Evolutionary conservation across 495 filamentous ascomycete genomes (phyloP), one percentile per base, ranked within the genome.

Genomic region (Xylaria acuta): DNA sequence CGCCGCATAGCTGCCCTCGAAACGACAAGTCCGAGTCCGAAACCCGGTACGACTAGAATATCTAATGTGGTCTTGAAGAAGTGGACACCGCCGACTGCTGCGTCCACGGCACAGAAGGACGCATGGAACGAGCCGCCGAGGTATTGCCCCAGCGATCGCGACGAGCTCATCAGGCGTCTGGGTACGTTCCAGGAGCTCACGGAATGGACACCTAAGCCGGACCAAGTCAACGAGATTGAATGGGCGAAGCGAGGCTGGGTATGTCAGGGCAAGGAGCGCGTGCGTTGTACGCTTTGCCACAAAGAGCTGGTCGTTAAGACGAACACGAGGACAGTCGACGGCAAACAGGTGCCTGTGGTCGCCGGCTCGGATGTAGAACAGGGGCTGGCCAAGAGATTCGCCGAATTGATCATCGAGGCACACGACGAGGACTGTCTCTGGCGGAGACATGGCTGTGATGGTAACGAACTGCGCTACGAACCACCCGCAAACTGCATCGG

Each of bases 171-270:
- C 3, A 88, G 89, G 72, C 86, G 96, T 27, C 83, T 99, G 56
- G 91, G 91, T 73, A 96, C 95, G 1, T 99, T 96, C 74, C 90
- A 94, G 66, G 93, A 94, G 72, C 90, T 98, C 54, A 94, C 94
- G 70, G 88, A 92, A 77, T 99, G 96, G 96, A 88, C 86, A 74
- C 91, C 85, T 67, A 98, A 92, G 83, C 93, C 96, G 4, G 85
- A 92, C 14, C 82, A 84, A 45, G 91, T 98, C 73, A 94, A 90
- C 77, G 96, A 98, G 82, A 92, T 98, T 7, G 90, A 93, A 80
- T 99, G 97, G 97, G 94, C 95, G 8, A 97, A 95, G 84, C 86
- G 92, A 40, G 96, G 96, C 2, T 99, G 96, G 96, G 86, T 90
- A 2, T 98, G 95, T 78, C 88, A 91, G 27, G 92, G 91, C 74